These are phyloP conservation scores for Kalanchoe fedtschenkoi DNA, from an alignment of 164 flowering plant genomes.

Conservation along the genomic window DNA sequence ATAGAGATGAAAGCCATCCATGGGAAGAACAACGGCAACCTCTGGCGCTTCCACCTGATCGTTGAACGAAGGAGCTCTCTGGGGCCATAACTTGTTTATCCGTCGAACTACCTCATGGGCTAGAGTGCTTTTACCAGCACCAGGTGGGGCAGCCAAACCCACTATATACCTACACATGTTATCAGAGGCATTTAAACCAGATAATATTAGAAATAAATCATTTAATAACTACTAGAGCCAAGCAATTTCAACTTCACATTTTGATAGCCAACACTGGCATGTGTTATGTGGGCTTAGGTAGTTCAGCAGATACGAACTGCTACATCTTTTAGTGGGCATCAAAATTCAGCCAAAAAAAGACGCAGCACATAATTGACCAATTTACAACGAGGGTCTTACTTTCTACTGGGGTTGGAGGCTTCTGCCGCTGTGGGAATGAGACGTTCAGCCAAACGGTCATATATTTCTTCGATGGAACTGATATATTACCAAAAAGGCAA, in stretches of 20 bases:
- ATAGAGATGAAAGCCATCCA: constrained; percentile 99
- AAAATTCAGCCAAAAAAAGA: not conserved
- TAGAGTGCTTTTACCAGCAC: constrained; percentile 86
- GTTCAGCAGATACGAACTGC: not conserved
- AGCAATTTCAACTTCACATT: not conserved
- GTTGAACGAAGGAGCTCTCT: constrained; percentile 45
- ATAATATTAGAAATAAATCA: not conserved
- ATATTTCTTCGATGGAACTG: constrained; percentile 67
- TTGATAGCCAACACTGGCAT: not conserved
- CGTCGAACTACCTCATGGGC: constrained; percentile 68
- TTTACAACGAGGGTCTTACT: constrained; percentile 40
- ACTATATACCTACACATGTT: constrained; percentile 50
- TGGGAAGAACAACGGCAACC: constrained; percentile 72
- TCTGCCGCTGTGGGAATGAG: constrained; percentile 51
- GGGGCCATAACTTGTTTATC: constrained; percentile 60
- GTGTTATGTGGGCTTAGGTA: not conserved
- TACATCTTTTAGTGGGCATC: not conserved
- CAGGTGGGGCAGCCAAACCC: constrained; percentile 96
- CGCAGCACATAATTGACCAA: not conserved
- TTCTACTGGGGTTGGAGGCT: constrained; percentile 33
- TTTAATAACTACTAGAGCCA: not conserved
- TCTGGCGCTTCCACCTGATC: constrained; percentile 46
- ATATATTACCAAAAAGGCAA: constrained; percentile 9
- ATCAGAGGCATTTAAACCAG: not conserved
- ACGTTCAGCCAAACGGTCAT: constrained; percentile 64